phyloP scores from a whole-genome alignment of 257 asterid genomes.

The Eucommia ulmoides region DNA sequence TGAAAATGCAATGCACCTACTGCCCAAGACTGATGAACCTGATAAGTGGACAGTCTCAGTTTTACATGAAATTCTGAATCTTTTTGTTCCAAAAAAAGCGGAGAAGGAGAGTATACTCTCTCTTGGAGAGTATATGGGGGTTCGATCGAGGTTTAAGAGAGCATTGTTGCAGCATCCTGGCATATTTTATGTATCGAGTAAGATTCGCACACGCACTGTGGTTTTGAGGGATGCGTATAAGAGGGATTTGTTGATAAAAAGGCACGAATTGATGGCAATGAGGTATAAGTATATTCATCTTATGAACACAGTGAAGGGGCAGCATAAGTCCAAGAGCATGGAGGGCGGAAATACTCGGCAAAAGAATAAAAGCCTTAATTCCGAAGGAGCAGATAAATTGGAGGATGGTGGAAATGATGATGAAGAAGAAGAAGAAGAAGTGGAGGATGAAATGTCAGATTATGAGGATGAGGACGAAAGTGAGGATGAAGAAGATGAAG shows the following conservation, averaged over 20 bases:
- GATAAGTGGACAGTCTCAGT: conserved; percentile 76
- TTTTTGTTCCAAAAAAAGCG: conserved; percentile 70
- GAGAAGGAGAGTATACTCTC: conserved; percentile 57
- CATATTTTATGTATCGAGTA: conserved; percentile 68
- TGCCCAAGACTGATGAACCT: conserved; percentile 42
- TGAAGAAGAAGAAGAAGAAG: conserved; percentile 29
- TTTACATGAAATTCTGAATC: conserved; percentile 70
- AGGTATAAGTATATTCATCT: conserved; percentile 51
- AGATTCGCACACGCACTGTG: conserved; percentile 56
- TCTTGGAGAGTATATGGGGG: conserved; percentile 75
- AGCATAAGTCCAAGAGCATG: conserved; percentile 15
- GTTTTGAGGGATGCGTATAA: conserved; percentile 74
- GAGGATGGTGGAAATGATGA: conserved; percentile 23
- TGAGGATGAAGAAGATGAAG: conserved; percentile 12
- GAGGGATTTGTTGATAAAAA: conserved; percentile 53
- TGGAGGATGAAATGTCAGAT: conserved; percentile 20
- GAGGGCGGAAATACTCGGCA: background rate
- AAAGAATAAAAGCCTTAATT: conserved; percentile 21
- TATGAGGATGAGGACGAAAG: conserved; percentile 14
- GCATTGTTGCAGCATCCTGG: conserved; percentile 81
- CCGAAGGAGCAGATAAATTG: conserved; percentile 17
- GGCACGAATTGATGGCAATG: conserved; percentile 49
- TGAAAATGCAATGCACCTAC: conserved; percentile 44
- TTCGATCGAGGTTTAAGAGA: conserved; percentile 69
- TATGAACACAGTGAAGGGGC: conserved; percentile 45